Evolutionary conservation across 2,329 filamentous ascomycete species (phyloP).

Genomic region (Zymoseptoria ardabiliae): DNA sequence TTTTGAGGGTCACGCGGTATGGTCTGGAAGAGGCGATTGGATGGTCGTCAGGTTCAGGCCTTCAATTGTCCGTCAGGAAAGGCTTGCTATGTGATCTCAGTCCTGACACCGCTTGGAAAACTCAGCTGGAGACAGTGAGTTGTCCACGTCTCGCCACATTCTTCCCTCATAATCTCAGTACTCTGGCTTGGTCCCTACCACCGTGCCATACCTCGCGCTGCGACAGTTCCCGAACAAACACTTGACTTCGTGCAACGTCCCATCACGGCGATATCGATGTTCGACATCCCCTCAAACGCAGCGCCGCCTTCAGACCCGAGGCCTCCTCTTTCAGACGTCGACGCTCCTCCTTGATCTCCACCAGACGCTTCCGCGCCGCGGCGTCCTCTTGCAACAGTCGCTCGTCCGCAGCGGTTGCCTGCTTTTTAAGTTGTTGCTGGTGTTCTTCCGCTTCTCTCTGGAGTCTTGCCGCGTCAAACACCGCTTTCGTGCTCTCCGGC

Average conservation of each 20-base stretch:
- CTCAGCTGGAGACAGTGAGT: too few relatives aligned
- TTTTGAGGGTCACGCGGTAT: too few relatives aligned
- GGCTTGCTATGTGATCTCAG: too few relatives aligned
- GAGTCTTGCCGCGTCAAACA: not conserved
- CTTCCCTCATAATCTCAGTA: too few relatives aligned
- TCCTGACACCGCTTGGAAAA: too few relatives aligned
- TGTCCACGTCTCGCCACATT: too few relatives aligned
- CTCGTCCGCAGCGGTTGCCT: not conserved
- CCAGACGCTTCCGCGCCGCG: not conserved
- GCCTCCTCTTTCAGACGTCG: not conserved
- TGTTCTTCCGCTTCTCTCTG: not conserved
- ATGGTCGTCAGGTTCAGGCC: too few relatives aligned
- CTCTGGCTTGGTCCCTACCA: too few relatives aligned
- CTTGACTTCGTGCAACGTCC: not conserved
- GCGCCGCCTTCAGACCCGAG: not conserved
- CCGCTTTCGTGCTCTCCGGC: not conserved
- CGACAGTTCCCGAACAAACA: too few relatives aligned
- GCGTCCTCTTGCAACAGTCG: not conserved
- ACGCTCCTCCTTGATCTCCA: not conserved
- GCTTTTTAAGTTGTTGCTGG: not conserved
- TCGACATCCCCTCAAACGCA: not conserved
- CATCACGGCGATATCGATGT: not conserved
- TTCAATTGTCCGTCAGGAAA: too few relatives aligned
- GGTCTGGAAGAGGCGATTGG: too few relatives aligned
- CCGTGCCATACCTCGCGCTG: too few relatives aligned